These are phyloP conservation scores for Triticum monococcum DNA, from an alignment of 176 grass and related monocot species.

Conservation along the genomic window DNA sequence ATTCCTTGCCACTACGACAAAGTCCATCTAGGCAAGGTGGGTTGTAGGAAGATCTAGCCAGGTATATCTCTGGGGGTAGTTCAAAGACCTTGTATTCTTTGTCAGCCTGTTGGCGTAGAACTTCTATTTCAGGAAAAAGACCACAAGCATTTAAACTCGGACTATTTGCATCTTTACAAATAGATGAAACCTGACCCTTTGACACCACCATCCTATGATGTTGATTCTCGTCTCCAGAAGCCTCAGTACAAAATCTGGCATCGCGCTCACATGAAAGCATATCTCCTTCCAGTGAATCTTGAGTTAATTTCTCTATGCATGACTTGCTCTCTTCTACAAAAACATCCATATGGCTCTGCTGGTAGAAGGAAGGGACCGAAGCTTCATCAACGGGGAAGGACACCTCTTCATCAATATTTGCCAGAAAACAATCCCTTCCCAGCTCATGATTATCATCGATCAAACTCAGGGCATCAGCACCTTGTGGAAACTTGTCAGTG, in stretches of 20 bases:
- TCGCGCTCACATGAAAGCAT: not conserved
- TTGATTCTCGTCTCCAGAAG: conserved; percentile 30
- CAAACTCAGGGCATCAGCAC: conserved; percentile 5
- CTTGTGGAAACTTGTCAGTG: not conserved
- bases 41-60: not conserved
- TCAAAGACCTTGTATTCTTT: conserved; percentile 5
- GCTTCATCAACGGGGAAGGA: not conserved
- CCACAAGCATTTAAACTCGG: not conserved
- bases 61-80: conserved; percentile 3
- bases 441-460: conserved; percentile 21
- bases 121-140: conserved; percentile 7
- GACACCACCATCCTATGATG: not conserved
- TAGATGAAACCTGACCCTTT: not conserved
- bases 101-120: not conserved
- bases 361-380: conserved; percentile 9
- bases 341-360: conserved; percentile 15
- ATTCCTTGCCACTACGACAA: conserved; percentile 28
- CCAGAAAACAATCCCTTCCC: conserved; percentile 12
- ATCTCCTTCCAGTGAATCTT: not conserved
- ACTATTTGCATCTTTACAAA: not conserved
- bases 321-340: conserved; percentile 13
- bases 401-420: conserved; percentile 7
- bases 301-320: conserved; percentile 21
- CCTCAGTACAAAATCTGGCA: not conserved
- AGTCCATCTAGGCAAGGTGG: not conserved